These are phyloP conservation scores for Nissolia schottii DNA, from an alignment of 306 rosid species.

Conservation along the genomic window DNA sequence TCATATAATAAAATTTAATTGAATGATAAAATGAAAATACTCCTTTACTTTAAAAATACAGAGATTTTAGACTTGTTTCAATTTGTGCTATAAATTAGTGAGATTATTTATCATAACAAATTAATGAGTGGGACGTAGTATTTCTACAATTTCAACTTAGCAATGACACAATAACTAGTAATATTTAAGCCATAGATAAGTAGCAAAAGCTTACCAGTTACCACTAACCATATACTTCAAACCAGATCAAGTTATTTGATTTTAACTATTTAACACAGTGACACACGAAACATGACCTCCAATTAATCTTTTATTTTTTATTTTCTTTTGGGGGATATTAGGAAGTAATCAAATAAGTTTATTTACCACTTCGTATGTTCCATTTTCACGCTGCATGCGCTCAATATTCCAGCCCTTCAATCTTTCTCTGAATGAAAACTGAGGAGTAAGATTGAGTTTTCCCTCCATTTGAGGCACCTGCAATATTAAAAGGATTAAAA, in stretches of 20 bases:
- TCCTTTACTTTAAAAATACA: no score
- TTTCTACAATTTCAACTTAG: background rate
- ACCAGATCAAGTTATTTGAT: no score
- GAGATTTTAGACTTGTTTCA: no score
- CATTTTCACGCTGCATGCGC: background rate
- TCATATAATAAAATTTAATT: no score
- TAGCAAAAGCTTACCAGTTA: no score
- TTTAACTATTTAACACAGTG: no score
- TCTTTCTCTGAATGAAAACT: constrained; percentile 8
- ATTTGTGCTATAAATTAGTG: background rate
- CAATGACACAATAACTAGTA: background rate
- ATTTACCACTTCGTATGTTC: background rate
- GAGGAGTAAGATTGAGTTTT: background rate
- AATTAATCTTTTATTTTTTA: no score
- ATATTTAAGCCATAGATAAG: background rate
- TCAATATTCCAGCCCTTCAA: background rate
- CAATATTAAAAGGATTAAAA: background rate
- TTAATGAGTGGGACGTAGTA: background rate
- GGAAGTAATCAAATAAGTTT: background rate
- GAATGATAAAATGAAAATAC: no score
- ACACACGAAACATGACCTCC: no score
- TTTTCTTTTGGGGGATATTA: no score
- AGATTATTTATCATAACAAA: background rate
- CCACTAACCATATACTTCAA: no score
- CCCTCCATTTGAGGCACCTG: background rate